Conservation (phyloP, 257 asterid genomes). For the Datura wrightii region DNA sequence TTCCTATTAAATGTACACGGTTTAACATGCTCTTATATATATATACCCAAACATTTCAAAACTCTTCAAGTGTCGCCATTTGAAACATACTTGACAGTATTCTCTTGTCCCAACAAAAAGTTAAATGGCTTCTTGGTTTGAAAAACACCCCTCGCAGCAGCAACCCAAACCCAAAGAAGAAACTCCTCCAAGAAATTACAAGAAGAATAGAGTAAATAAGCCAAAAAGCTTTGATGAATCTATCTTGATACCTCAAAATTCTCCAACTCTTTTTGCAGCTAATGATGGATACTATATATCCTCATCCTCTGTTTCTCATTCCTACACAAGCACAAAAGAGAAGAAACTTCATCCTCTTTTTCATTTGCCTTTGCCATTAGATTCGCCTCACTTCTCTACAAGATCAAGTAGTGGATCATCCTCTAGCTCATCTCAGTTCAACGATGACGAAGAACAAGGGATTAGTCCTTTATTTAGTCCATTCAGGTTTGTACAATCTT, state of each 20-base stretch:
- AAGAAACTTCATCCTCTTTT: slow-evolving; percentile 28
- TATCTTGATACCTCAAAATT: slow-evolving; percentile 9
- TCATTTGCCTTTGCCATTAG: slow-evolving; percentile 37
- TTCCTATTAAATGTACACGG: neutral
- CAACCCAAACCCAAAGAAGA: neutral
- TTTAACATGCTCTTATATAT: neutral
- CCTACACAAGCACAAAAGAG: neutral
- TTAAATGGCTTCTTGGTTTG: slow-evolving; percentile 23
- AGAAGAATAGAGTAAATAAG: slow-evolving; percentile 22
- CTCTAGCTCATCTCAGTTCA: slow-evolving; percentile 25
- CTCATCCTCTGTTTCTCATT: neutral
- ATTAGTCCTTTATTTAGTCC: slow-evolving; percentile 20
- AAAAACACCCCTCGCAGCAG: neutral
- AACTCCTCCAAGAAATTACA: slow-evolving; percentile 26
- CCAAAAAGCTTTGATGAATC: slow-evolving; percentile 31
- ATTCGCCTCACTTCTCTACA: slow-evolving; percentile 32
- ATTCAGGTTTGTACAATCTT: slow-evolving; percentile 30
- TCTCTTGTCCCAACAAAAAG: neutral
- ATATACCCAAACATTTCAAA: slow-evolving; percentile 18
- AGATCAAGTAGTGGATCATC: slow-evolving; percentile 28
- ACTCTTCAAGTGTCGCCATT: neutral
- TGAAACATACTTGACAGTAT: neutral
- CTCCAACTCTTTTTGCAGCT: slow-evolving; percentile 8
- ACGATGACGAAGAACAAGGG: slow-evolving; percentile 26
- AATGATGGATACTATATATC: neutral